phyloP scores from a whole-genome alignment of 176 grass and related monocot genomes.

The Musa acuminata region DNA sequence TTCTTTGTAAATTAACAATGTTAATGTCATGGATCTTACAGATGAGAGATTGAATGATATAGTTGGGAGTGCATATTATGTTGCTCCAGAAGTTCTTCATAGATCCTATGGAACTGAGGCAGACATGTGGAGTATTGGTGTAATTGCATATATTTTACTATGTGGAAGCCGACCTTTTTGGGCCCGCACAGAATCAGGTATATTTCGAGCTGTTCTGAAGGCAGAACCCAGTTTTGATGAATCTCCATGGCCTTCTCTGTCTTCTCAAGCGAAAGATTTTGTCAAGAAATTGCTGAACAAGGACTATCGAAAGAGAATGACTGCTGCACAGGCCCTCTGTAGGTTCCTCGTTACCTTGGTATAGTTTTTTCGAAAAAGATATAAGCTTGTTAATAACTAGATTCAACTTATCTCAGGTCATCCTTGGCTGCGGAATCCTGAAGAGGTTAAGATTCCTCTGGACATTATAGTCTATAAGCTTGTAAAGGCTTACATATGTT shows the following conservation, averaged over 20 bases:
- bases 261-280: constrained; percentile 86
- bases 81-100: constrained; percentile 97
- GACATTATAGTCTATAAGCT: constrained; percentile 98
- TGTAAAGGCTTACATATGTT: constrained; percentile 87
- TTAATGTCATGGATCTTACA: constrained; percentile 26
- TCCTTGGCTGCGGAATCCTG: constrained; percentile 72
- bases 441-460: constrained; percentile 83
- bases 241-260: constrained; percentile 87
- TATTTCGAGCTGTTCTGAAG: constrained; percentile 92
- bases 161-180: constrained; percentile 95
- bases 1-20: constrained; percentile 24
- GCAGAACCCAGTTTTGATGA: constrained; percentile 99
- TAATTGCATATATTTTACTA: constrained; percentile 97
- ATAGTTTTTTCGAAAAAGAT: background rate
- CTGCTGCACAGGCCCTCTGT: constrained; percentile 95
- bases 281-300: constrained; percentile 94
- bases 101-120: constrained; percentile 86
- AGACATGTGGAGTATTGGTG: constrained; percentile 99
- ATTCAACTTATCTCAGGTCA: constrained; percentile 49
- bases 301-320: constrained; percentile 99
- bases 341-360: constrained; percentile 20
- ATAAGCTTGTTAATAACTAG: background rate
- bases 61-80: constrained; percentile 96
- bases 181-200: constrained; percentile 95
- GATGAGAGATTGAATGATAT: constrained; percentile 98